phyloP scores from a whole-genome alignment of 768 basidiomycete genomes.

The Nidularia sp. region DNA sequence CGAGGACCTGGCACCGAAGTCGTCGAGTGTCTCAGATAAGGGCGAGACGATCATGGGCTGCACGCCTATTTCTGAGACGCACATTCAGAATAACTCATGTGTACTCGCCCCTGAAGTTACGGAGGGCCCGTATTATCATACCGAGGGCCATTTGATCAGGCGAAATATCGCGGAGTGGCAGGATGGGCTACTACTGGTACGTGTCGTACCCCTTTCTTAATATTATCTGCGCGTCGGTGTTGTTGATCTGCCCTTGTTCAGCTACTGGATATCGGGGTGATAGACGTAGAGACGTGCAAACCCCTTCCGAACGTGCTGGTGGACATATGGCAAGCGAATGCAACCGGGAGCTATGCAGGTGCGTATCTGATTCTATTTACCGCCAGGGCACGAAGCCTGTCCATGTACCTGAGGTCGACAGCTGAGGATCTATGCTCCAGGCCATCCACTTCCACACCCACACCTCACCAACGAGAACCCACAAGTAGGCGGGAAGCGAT shows the following conservation, averaged over 20 bases:
- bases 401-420: not conserved
- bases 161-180: conserved; percentile 55
- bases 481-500: conserved; percentile 39
- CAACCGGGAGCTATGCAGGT: conserved; percentile 53
- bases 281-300: conserved; percentile 53
- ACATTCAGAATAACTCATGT: conserved; percentile 52
- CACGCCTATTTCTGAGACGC: conserved; percentile 38
- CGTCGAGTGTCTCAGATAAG: conserved; percentile 10
- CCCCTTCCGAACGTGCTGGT: conserved; percentile 54
- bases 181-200: conserved; percentile 42
- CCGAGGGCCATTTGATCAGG: conserved; percentile 42
- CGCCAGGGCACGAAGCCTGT: not conserved
- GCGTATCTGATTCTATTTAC: conserved; percentile 2
- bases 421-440: conserved; percentile 10
- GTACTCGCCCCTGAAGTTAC: conserved; percentile 50
- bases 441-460: conserved; percentile 43
- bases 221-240: not conserved
- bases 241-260: conserved; percentile 9
- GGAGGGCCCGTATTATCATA: conserved; percentile 53
- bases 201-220: conserved; percentile 8
- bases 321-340: conserved; percentile 57
- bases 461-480: conserved; percentile 40
- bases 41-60: conserved; percentile 38
- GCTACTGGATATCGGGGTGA: conserved; percentile 54
- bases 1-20: conserved; percentile 19